These are phyloP conservation scores for Meripilus lineatus DNA, from an alignment of 1,284 basidiomycete genomes.

Conservation along the genomic window DNA sequence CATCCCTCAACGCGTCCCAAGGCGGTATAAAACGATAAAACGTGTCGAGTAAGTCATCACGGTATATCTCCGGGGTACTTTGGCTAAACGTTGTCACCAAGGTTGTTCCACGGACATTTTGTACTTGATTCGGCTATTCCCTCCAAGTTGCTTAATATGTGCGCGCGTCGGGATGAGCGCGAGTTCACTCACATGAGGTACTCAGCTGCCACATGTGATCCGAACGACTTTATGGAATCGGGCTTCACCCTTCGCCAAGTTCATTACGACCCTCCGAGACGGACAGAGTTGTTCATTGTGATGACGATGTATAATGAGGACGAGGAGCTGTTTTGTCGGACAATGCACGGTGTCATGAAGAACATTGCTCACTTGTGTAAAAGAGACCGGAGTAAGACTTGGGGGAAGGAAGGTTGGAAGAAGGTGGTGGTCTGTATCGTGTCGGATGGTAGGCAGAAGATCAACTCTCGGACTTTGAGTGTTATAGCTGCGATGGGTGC, in stretches of 20 bases:
- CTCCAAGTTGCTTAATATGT: conserved; percentile 79
- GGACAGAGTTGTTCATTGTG: conserved; percentile 80
- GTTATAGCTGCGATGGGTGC: conserved; percentile 85
- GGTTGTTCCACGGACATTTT: conserved; percentile 88
- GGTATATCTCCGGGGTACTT: conserved; percentile 1
- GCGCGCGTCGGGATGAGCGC: conserved; percentile 67
- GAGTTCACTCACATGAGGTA: conserved; percentile 97
- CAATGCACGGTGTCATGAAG: conserved; percentile 92
- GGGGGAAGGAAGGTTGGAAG: conserved; percentile 98
- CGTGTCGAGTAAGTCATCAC: conserved; percentile 62
- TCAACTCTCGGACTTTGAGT: conserved; percentile 81
- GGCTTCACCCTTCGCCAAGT: conserved; percentile 80
- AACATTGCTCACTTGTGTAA: conserved; percentile 82
- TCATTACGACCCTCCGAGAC: conserved; percentile 79
- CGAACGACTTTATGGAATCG: conserved; percentile 78
- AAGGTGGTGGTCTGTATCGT: conserved; percentile 71
- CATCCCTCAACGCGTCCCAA: conserved; percentile 81
- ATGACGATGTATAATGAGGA: conserved; percentile 83
- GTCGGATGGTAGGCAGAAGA: conserved; percentile 78
- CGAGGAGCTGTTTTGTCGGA: conserved; percentile 73
- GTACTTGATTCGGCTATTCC: conserved; percentile 87
- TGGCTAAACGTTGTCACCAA: conserved; percentile 18
- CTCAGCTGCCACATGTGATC: conserved; percentile 90
- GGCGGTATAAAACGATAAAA: conserved; percentile 90
- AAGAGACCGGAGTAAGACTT: conserved; percentile 81